Evolutionary conservation across 148 eudicot genomes (phyloP).

Genomic region (Pouteria glomerata): DNA sequence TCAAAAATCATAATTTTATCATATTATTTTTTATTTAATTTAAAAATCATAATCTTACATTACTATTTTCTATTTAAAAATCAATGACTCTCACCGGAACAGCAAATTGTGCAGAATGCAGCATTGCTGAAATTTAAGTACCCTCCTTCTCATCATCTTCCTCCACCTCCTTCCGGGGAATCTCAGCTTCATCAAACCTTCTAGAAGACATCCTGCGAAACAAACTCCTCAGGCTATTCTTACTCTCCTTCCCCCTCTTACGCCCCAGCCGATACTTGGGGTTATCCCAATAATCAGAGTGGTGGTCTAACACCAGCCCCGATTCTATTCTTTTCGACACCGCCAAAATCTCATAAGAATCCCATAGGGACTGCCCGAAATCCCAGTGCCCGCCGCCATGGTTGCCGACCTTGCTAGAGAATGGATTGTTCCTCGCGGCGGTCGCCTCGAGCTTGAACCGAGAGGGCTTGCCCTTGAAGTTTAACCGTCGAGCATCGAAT

Average conservation of each 20-base stretch:
- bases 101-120: too few species aligned
- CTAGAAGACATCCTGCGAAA: constrained; percentile 53
- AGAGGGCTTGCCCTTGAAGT: constrained; percentile 43
- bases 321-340: constrained; percentile 62
- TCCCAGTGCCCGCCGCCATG: constrained; percentile 36
- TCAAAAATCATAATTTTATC: too few species aligned
- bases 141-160: too few species aligned
- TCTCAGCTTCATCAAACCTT: constrained; percentile 39
- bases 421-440: too few species aligned
- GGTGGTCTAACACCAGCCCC: constrained; percentile 43
- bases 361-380: constrained; percentile 71
- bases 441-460: constrained; percentile 67
- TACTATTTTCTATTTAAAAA: too few species aligned
- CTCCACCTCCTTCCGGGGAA: too few species aligned
- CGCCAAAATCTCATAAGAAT: constrained; percentile 68
- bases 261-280: constrained; percentile 16
- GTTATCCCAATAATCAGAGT: too few species aligned
- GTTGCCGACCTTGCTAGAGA: constrained; percentile 2
- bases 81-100: too few species aligned
- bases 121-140: background rate
- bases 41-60: too few species aligned
- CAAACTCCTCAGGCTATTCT: constrained; percentile 62
- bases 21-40: too few species aligned
- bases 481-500: constrained; percentile 46
- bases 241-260: constrained; percentile 50